These are phyloP conservation scores for Arachnomyces sp. DNA, from an alignment of 2,329 filamentous ascomycete genomes.

Conservation along the genomic window DNA sequence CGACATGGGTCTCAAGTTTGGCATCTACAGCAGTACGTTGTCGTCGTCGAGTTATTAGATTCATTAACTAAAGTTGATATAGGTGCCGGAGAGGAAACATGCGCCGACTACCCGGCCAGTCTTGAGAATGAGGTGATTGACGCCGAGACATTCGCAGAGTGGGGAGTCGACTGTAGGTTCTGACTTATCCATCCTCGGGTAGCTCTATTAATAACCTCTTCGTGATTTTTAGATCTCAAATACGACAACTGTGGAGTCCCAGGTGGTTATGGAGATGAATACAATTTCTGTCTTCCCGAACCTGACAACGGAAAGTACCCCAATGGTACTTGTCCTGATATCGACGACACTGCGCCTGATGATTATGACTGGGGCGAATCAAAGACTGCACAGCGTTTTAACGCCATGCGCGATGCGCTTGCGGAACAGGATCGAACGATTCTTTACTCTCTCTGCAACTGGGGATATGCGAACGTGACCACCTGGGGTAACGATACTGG, in stretches of 20 bases:
- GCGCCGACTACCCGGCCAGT: constrained; percentile 46
- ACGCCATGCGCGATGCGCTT: constrained; percentile 47
- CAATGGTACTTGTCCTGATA: constrained; percentile 35
- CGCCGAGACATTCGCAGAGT: constrained; percentile 46
- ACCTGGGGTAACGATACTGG: constrained; percentile 45
- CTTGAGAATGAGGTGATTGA: constrained; percentile 49
- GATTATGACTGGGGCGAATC: constrained; percentile 47
- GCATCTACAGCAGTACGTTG: constrained; percentile 42
- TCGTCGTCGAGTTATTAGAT: too few species aligned
- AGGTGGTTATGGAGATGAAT: constrained; percentile 31
- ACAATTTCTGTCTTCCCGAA: constrained; percentile 36
- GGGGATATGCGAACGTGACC: constrained; percentile 46
- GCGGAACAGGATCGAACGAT: constrained; percentile 39
- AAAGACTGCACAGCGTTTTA: constrained; percentile 41
- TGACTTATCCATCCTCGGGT: too few species aligned
- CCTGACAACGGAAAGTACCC: constrained; percentile 26
- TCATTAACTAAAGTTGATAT: too few species aligned
- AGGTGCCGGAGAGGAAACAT: background rate
- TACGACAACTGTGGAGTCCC: constrained; percentile 50
- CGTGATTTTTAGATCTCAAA: constrained; percentile 44
- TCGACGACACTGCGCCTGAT: constrained; percentile 31
- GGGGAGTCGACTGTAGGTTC: constrained; percentile 42
- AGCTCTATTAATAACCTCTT: too few species aligned
- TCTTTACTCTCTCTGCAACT: constrained; percentile 47
- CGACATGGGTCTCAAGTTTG: constrained; percentile 48